These are phyloP conservation scores for Streptanthus diversifolius DNA, from an alignment of 345 rosid genomes.

Conservation along the genomic window DNA sequence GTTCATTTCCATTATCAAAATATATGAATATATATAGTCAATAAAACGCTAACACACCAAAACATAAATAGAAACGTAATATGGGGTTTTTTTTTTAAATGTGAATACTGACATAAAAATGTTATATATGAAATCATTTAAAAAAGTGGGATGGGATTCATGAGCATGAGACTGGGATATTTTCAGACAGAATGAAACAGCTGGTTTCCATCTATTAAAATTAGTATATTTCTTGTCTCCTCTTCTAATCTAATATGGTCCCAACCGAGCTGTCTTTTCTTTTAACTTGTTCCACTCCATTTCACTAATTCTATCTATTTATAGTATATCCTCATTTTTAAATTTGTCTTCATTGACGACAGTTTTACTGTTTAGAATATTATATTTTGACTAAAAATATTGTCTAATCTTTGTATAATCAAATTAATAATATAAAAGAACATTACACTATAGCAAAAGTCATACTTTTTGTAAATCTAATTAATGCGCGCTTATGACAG, in stretches of 20 bases:
- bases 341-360: background rate
- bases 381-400: background rate
- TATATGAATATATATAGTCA: background rate
- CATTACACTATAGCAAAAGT: background rate
- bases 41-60: too few relatives aligned
- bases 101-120: background rate
- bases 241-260: background rate
- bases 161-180: constrained; percentile 15
- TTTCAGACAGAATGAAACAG: constrained; percentile 10
- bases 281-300: constrained; percentile 6
- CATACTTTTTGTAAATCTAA: background rate
- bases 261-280: constrained; percentile 19
- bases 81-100: too few relatives aligned
- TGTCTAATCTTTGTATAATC: background rate
- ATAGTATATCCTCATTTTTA: background rate
- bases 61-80: too few relatives aligned
- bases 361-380: background rate
- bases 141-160: constrained; percentile 27
- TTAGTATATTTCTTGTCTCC: constrained; percentile 19
- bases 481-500: background rate
- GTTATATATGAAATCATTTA: background rate
- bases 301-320: constrained; percentile 4
- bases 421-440: background rate
- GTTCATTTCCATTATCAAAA: background rate
- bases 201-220: constrained; percentile 24